phyloP scores from a whole-genome alignment of 2,329 filamentous ascomycete genomes.

The Aureobasidium uvarum region DNA sequence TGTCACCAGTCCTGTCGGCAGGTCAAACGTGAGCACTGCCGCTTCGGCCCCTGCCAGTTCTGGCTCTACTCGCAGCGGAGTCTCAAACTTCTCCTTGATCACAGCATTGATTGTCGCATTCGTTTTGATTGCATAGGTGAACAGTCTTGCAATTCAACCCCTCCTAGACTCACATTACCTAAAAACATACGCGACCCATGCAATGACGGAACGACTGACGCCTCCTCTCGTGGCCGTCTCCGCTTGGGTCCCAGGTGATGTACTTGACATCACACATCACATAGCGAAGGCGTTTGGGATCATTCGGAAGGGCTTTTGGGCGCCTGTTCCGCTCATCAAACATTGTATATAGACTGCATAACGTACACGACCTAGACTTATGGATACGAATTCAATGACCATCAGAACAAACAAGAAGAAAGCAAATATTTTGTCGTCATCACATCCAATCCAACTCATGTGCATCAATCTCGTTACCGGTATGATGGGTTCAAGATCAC shows the following conservation, averaged over 20 bases:
- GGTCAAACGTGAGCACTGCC: conserved; percentile 36
- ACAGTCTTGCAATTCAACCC: not conserved
- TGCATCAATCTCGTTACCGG: conserved; percentile 4
- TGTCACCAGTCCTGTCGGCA: conserved; percentile 48
- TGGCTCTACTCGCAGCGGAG: conserved; percentile 6
- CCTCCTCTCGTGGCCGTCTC: not conserved
- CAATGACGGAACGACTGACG: not conserved
- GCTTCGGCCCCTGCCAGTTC: conserved; percentile 18
- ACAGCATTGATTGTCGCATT: conserved; percentile 12
- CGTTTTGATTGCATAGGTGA: conserved; percentile 14
- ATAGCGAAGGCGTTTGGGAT: conserved; percentile 17
- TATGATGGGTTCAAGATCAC: not conserved
- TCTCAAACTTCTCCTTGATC: conserved; percentile 5
- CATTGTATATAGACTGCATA: conserved; percentile 15
- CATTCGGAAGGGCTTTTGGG: not conserved
- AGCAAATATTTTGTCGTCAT: not conserved
- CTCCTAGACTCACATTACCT: not conserved
- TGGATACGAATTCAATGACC: conserved; percentile 2
- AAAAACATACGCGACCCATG: not conserved
- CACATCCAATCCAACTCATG: not conserved
- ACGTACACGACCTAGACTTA: conserved; percentile 22
- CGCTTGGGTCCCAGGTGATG: not conserved
- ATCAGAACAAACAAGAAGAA: not conserved
- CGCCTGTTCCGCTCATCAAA: not conserved
- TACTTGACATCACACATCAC: not conserved